A percentile compares a stretch with the other conserved stretches of the same genome.
phyloP scores from a whole-genome alignment of 495 filamentous ascomycete species.

The Neurospora tetrasperma region DNA sequence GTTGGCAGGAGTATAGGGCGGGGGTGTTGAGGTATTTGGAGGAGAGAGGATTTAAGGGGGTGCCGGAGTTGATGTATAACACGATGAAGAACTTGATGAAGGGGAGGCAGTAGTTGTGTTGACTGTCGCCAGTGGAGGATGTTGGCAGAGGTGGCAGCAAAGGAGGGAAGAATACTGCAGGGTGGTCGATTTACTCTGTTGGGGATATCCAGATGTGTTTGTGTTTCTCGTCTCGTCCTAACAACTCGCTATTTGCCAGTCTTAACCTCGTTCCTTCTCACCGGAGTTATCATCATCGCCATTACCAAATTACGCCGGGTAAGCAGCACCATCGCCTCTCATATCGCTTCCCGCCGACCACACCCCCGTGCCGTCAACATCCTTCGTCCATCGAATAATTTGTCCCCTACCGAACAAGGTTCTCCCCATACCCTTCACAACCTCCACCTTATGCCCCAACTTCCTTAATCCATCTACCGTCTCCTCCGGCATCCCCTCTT shows the following conservation, averaged over 20 bases:
- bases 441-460: conserved; percentile 64
- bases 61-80: conserved; percentile 66
- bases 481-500: conserved; percentile 69
- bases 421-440: conserved; percentile 57
- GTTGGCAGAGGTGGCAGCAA: not conserved
- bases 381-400: conserved; percentile 58
- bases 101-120: conserved; percentile 8
- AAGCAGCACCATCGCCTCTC: conserved; percentile 77
- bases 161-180: not conserved
- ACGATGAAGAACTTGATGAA: conserved; percentile 67
- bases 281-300: not conserved
- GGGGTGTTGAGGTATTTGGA: conserved; percentile 66
- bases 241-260: not conserved
- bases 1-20: conserved; percentile 65
- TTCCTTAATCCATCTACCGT: conserved; percentile 53
- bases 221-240: not conserved
- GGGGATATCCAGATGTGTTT: not conserved
- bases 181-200: not conserved
- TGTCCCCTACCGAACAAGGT: conserved; percentile 83
- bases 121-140: not conserved
- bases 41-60: conserved; percentile 50
- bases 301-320: conserved; percentile 40
- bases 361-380: conserved; percentile 60
- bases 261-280: not conserved
- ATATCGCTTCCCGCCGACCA: conserved; percentile 83